Percentiles rank a stretch among this genome's conserved stretches.
phyloP scores from a whole-genome alignment of 495 filamentous ascomycete genomes.

The Annulohypoxylon nitens region DNA sequence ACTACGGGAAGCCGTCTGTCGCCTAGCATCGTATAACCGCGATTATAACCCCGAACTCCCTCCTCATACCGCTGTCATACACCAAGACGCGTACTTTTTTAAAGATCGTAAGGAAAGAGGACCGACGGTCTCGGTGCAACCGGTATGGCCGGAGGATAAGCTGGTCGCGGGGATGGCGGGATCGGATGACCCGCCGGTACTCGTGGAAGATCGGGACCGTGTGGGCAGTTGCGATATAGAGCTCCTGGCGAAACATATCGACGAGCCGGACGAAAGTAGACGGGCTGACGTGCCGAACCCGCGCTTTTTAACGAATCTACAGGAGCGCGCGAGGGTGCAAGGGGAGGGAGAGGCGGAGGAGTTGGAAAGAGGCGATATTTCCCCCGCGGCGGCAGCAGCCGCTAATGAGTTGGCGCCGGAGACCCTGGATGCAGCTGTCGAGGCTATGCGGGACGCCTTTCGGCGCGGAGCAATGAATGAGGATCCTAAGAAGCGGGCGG shows the following conservation, averaged over 20 bases:
- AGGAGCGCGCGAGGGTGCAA: background rate
- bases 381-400: background rate
- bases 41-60: constrained; percentile 1
- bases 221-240: constrained; percentile 14
- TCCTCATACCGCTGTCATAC: constrained; percentile 12
- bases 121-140: background rate
- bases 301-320: background rate
- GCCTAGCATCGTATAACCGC: background rate
- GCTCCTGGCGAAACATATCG: constrained; percentile 9
- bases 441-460: background rate
- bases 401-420: background rate
- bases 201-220: constrained; percentile 18
- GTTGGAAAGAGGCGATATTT: background rate
- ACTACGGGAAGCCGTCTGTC: constrained; percentile 1
- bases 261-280: background rate
- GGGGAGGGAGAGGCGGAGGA: background rate
- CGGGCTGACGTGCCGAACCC: constrained; percentile 5
- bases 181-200: background rate
- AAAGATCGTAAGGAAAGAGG: background rate
- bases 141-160: constrained; percentile 13
- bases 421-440: constrained; percentile 7
- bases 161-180: constrained; percentile 3
- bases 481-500: background rate
- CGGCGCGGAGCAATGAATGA: background rate
- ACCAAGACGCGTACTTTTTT: constrained; percentile 23